These are phyloP conservation scores for Setaria viridis DNA, from an alignment of 202 grass and related monocot species.

Conservation along the genomic window DNA sequence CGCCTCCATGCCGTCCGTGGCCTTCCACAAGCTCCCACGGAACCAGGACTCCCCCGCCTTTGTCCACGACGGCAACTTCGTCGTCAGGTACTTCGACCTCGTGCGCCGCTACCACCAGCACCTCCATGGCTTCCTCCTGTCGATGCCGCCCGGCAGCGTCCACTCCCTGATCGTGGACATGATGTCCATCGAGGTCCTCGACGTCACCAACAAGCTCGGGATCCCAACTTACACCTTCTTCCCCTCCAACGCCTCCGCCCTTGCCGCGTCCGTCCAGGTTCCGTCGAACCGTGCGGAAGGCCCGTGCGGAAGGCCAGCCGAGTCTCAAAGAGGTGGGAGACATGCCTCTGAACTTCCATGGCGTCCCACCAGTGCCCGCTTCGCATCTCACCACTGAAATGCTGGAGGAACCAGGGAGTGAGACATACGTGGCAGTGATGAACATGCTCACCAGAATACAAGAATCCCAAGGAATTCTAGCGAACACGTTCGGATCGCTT, in stretches of 20 bases:
- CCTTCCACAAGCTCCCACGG: constrained; percentile 47
- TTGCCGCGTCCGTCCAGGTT: constrained; percentile 13
- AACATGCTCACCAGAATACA: neutral
- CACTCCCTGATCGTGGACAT: constrained; percentile 42
- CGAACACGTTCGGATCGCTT: constrained; percentile 51
- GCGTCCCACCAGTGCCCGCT: neutral
- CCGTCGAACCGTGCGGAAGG: neutral
- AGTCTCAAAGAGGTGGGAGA: constrained; percentile 41
- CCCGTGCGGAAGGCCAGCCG: neutral
- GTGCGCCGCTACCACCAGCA: constrained; percentile 7
- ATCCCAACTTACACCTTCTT: constrained; percentile 8
- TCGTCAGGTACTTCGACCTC: neutral
- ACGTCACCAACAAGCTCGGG: neutral
- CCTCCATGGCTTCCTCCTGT: constrained; percentile 37
- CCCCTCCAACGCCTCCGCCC: constrained; percentile 18
- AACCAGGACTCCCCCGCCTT: neutral
- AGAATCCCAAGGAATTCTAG: constrained; percentile 19
- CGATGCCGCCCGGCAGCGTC: neutral
- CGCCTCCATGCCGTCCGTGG: constrained; percentile 37
- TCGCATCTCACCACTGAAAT: neutral
- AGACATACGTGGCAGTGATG: neutral
- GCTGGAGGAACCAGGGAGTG: too few species aligned
- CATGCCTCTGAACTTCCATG: constrained; percentile 20
- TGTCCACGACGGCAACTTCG: neutral
- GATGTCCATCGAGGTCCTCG: constrained; percentile 11